phyloP scores from a whole-genome alignment of 768 basidiomycete species.

The Pleurotus cornucopiae region DNA sequence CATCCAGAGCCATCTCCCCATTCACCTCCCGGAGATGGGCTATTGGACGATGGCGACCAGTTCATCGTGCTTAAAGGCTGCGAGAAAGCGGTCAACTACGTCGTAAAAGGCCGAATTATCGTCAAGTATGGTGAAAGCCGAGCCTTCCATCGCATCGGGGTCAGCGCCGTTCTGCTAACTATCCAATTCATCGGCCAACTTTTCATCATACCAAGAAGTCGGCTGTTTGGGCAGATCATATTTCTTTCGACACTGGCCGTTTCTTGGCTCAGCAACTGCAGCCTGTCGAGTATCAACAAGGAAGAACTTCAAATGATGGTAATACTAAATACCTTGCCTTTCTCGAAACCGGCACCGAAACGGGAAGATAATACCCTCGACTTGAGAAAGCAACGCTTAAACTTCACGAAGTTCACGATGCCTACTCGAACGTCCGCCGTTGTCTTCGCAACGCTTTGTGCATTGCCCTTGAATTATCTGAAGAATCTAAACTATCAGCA shows the following conservation, averaged over 20 bases:
- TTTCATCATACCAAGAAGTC: conserved; percentile 27
- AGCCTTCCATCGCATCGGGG: conserved; percentile 16
- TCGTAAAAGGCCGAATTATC: conserved; percentile 21
- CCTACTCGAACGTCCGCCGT: too few relatives aligned
- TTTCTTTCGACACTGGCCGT: conserved; percentile 21
- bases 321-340: not conserved
- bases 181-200: conserved; percentile 28
- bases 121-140: conserved; percentile 12
- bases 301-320: conserved; percentile 1
- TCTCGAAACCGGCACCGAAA: too few relatives aligned
- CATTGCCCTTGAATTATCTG: too few relatives aligned
- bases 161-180: conserved; percentile 22
- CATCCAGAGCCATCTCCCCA: conserved; percentile 14
- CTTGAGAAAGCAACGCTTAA: too few relatives aligned
- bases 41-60: conserved; percentile 15
- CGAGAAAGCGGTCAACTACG: conserved; percentile 18
- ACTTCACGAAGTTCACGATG: too few relatives aligned
- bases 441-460: too few relatives aligned
- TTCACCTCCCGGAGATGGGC: conserved; percentile 23
- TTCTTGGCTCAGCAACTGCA: conserved; percentile 25
- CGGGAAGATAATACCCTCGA: too few relatives aligned
- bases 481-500: too few relatives aligned
- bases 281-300: conserved; percentile 15
- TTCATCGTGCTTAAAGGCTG: conserved; percentile 21
- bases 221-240: conserved; percentile 26